Evolutionary conservation across 108 stramenopile genomes (phyloP), one percentile per base, ranked within the genome.

Genomic region (Parietichytrium sp.): DNA sequence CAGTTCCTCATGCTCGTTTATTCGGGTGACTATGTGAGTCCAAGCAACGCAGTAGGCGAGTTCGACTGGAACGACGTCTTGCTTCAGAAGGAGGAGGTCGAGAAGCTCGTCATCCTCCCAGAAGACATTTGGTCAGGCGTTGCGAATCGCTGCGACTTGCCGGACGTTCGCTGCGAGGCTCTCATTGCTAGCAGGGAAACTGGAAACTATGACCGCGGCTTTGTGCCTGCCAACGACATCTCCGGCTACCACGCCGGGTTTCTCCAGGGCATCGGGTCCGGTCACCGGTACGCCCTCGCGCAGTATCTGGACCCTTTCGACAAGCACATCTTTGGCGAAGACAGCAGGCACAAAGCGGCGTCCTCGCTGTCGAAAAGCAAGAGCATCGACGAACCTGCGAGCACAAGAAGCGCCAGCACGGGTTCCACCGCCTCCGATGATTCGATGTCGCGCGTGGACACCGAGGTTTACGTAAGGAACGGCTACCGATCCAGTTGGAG

Each of bases 1-100:
- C 61, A 72, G 33, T 72, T 72, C 20, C 61, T 72, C 42, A 72
- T 72, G 61, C 61, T 72, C 3, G 61, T 72, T 10, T 72, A 72
- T 25, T 72, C 61, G 10, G 61, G 38, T 45, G 61, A 72, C 38
- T n/a, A n/a, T n/a, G n/a, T n/a, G n/a, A n/a, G n/a, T n/a, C n/a
- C n/a, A n/a, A n/a, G n/a, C n/a, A n/a, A n/a, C n/a, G n/a, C n/a
- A n/a, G 61, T 38, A 33, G 61, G 38, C 13, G 61, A 42, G 38
- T 72, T 72, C 25, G 10, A 10, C 33, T 72, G 61, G 61, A 20
- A 38, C 42, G 20, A 72, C 6, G 23, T 72, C 38, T 13, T 12
- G 6, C 20, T 72, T 33, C 61, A 72, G 25, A 72, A 72, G 33
- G 61, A 72, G 61, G 61, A 72, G 42, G 61, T 72, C 3, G 61